Percentiles rank a stretch among this genome's conserved stretches.
These are phyloP conservation scores for Luffa aegyptiaca DNA, from an alignment of 306 rosid species.

Conservation along the genomic window DNA sequence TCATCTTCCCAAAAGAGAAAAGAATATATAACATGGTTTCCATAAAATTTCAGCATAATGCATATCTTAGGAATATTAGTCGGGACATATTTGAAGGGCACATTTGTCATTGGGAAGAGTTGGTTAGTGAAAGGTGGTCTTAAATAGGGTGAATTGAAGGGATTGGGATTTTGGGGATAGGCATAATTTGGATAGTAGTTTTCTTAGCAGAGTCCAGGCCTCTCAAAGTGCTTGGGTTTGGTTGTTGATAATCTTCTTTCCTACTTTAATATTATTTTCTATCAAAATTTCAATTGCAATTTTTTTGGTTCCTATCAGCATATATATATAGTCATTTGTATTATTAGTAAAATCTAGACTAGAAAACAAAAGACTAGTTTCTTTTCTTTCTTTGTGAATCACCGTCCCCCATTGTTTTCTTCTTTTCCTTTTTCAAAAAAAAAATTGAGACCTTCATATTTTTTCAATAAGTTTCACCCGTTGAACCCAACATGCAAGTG, in stretches of 20 bases:
- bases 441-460: neutral
- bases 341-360: neutral
- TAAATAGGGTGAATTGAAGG: neutral
- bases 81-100: neutral
- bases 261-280: neutral
- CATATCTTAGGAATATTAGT: neutral
- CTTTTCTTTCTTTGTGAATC: neutral
- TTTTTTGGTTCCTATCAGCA: too few relatives aligned
- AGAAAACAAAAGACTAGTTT: neutral
- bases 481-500: neutral
- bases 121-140: neutral
- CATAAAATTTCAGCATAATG: neutral
- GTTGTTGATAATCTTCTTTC: neutral
- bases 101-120: neutral
- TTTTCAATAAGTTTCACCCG: neutral
- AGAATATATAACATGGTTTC: neutral
- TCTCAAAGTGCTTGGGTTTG: neutral
- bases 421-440: neutral
- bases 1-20: neutral
- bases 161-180: neutral
- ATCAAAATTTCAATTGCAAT: neutral
- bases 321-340: neutral
- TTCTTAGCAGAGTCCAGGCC: neutral
- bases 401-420: neutral
- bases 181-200: neutral